phyloP scores from a whole-genome alignment of 2,329 filamentous ascomycete species.

The Ceratocystis eucalypticola region DNA sequence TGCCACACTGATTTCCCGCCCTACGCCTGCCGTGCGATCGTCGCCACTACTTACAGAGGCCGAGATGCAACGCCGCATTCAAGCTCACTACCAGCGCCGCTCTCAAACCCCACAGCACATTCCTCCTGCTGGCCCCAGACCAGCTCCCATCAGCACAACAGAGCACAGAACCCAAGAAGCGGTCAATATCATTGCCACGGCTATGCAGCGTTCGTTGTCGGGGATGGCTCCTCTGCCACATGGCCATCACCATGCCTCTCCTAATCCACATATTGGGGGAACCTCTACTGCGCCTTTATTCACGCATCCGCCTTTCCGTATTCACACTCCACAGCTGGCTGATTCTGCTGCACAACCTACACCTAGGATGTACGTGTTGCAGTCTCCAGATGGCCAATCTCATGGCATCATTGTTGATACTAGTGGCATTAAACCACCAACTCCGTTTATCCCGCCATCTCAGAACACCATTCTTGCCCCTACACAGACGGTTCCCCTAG shows the following conservation, averaged over 20 bases:
- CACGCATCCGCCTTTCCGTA: conserved; percentile 6
- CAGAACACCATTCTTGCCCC: not conserved
- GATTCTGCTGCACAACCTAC: not conserved
- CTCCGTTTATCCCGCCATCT: not conserved
- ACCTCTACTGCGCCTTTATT: conserved; percentile 4
- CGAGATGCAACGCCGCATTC: conserved; percentile 18
- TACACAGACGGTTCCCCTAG: not conserved
- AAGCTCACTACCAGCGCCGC: conserved; percentile 15
- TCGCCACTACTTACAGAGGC: conserved; percentile 17
- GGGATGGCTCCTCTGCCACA: conserved; percentile 1
- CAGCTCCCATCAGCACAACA: not conserved
- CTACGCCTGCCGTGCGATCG: conserved; percentile 13
- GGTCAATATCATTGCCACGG: conserved; percentile 18
- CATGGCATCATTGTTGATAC: conserved; percentile 14
- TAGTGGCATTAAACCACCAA: conserved; percentile 3
- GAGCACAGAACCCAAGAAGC: conserved; percentile 15
- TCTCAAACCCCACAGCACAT: conserved; percentile 12
- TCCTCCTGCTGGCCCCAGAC: not conserved
- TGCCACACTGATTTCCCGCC: not conserved
- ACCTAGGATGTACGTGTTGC: conserved; percentile 11
- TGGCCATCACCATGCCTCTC: not conserved
- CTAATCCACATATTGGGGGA: not conserved
- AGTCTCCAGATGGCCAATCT: conserved; percentile 12
- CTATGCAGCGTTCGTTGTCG: conserved; percentile 14
- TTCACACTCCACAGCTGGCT: conserved; percentile 15